Evolutionary conservation across 306 rosid species (phyloP).

Genomic region (Cucumis melo): DNA sequence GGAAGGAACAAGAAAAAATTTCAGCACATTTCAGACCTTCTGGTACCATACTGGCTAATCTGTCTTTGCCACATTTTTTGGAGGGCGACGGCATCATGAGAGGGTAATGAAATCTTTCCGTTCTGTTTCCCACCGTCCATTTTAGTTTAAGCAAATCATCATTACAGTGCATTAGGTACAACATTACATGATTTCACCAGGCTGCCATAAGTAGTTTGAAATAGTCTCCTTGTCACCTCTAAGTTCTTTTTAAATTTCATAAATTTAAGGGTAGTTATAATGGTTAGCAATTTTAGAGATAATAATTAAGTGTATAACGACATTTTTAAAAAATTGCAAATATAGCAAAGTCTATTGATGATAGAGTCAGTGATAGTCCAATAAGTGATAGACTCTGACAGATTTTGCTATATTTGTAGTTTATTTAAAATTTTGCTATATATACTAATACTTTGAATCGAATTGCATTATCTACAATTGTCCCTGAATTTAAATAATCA

Average conservation of each 20-base stretch:
- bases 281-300: too few species aligned
- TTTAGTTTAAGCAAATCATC: background rate
- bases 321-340: too few species aligned
- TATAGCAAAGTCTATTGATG: too few species aligned
- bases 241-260: background rate
- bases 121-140: background rate
- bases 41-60: conserved; percentile 55
- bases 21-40: conserved; percentile 60
- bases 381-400: too few species aligned
- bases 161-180: background rate
- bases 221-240: background rate
- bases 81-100: conserved; percentile 53
- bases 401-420: too few species aligned
- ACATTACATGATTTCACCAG: background rate
- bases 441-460: too few species aligned
- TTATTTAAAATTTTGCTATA: too few species aligned
- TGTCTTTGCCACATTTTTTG: conserved; percentile 64
- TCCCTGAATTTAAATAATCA: background rate
- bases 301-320: too few species aligned
- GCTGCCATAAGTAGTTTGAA: background rate
- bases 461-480: too few species aligned
- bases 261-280: background rate
- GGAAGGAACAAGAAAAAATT: conserved; percentile 51
- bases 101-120: conserved; percentile 41
- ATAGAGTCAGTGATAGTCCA: too few species aligned